phyloP scores from a whole-genome alignment of 805 yeast species.

The Henningerozyma blattae region DNA sequence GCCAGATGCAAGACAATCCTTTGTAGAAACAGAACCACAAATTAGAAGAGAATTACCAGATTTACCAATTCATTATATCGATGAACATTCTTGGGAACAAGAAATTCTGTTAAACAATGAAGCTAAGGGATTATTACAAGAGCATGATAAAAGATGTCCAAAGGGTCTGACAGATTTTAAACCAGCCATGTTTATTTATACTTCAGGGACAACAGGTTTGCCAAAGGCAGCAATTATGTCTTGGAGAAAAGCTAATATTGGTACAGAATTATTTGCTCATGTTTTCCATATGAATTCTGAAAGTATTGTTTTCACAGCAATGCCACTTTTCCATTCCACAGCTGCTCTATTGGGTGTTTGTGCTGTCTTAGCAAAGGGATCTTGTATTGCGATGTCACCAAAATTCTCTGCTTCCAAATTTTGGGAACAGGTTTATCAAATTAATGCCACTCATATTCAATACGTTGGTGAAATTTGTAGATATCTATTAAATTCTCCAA shows the following conservation, averaged over 20 bases:
- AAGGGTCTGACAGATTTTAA: constrained; percentile 39
- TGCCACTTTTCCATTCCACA: constrained; percentile 94
- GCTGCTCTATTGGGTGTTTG: constrained; percentile 80
- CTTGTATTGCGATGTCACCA: constrained; percentile 63
- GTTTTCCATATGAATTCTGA: constrained; percentile 45
- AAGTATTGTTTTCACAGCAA: constrained; percentile 68
- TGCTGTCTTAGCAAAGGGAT: constrained; percentile 57
- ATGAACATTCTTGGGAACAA: constrained; percentile 36
- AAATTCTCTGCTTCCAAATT: constrained; percentile 75
- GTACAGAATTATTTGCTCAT: constrained; percentile 55
- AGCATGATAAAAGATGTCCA: constrained; percentile 46
- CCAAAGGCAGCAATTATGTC: constrained; percentile 92
- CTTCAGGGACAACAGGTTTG: constrained; percentile 91
- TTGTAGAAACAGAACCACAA: constrained; percentile 36
- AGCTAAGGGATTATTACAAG: constrained; percentile 41
- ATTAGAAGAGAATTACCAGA: constrained; percentile 27
- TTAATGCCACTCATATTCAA: constrained; percentile 70
- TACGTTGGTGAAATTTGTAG: constrained; percentile 95
- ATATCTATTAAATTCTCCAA: constrained; percentile 56
- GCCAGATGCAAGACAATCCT: constrained; percentile 46
- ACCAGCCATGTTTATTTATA: constrained; percentile 66
- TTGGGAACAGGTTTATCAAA: constrained; percentile 76
- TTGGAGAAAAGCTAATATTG: constrained; percentile 75
- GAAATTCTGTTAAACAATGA: constrained; percentile 27
- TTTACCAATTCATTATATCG: constrained; percentile 36